A percentile compares a stretch with the other conserved stretches of the same genome.
Conservation (phyloP, 257 asterid species). For the Solanum bulbocastanum region DNA sequence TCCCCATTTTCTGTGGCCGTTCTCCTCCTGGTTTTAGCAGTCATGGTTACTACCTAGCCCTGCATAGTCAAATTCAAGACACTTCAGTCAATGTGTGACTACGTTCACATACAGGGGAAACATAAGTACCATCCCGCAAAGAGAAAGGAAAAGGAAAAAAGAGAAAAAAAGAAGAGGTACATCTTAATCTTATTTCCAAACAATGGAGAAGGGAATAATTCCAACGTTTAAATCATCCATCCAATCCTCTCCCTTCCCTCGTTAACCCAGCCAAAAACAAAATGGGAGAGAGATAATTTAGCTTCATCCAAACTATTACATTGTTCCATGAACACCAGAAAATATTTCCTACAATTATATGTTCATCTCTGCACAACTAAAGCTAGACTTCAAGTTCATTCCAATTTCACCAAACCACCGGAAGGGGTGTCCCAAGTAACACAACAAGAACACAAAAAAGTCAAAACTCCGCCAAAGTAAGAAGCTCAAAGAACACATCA, state of each 20-base stretch:
- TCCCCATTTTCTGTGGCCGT: conserved; percentile 59
- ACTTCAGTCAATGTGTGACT: background rate
- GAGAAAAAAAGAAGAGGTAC: background rate
- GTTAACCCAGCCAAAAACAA: background rate
- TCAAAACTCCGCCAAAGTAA: background rate
- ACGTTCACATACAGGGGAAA: background rate
- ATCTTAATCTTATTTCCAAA: background rate
- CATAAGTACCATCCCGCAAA: background rate
- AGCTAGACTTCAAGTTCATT: background rate
- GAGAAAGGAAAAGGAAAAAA: background rate
- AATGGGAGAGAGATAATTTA: background rate
- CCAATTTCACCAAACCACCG: background rate
- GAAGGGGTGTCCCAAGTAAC: background rate
- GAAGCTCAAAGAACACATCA: background rate
- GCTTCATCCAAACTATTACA: background rate
- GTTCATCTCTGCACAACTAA: background rate
- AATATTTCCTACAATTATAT: background rate
- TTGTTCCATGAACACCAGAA: background rate
- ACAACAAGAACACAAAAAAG: background rate
- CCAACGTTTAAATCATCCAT: background rate
- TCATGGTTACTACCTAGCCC: conserved; percentile 30
- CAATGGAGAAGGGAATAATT: background rate
- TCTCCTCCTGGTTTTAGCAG: conserved; percentile 55
- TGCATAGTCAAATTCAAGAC: background rate
- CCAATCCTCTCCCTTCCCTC: background rate